phyloP scores from a whole-genome alignment of 164 flowering plant genomes.

The Vitis labrusca region DNA sequence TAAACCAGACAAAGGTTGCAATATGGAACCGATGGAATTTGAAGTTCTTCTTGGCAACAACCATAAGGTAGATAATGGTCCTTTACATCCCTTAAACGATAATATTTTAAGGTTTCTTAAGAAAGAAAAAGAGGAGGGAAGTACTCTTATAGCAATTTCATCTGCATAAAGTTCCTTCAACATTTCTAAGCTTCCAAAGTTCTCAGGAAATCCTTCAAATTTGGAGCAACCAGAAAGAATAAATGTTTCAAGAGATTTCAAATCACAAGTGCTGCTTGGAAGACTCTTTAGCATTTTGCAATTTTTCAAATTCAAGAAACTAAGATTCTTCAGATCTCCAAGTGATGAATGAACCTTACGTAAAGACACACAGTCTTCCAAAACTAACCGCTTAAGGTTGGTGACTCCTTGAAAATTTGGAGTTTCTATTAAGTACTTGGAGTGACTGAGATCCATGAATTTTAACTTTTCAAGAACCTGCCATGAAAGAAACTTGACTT shows the following conservation, averaged over 20 bases:
- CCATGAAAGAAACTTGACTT: neutral
- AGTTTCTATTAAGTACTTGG: neutral
- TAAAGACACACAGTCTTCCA: conserved; percentile 15
- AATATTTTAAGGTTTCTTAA: too few species aligned
- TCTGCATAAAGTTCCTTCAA: too few species aligned
- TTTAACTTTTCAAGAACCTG: conserved; percentile 10
- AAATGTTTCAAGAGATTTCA: neutral
- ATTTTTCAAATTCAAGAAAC: neutral
- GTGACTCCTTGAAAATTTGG: conserved; percentile 7
- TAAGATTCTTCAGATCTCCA: conserved; percentile 6
- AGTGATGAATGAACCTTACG: conserved; percentile 15
- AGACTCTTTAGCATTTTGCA: conserved; percentile 15
- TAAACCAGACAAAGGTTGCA: neutral
- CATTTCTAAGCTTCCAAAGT: too few species aligned
- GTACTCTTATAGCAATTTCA: too few species aligned
- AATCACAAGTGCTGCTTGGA: conserved; percentile 1
- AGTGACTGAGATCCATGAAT: conserved; percentile 9
- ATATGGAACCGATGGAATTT: neutral
- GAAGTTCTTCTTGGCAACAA: neutral
- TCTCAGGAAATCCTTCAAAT: too few species aligned
- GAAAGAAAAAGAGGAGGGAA: too few species aligned
- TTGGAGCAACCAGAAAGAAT: too few species aligned
- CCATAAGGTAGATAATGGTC: conserved; percentile 2
- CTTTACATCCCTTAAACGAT: too few species aligned
- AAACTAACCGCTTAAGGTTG: conserved; percentile 9